Conservation (phyloP, 805 yeast genomes). For the Cyberlindnera saturnus region DNA sequence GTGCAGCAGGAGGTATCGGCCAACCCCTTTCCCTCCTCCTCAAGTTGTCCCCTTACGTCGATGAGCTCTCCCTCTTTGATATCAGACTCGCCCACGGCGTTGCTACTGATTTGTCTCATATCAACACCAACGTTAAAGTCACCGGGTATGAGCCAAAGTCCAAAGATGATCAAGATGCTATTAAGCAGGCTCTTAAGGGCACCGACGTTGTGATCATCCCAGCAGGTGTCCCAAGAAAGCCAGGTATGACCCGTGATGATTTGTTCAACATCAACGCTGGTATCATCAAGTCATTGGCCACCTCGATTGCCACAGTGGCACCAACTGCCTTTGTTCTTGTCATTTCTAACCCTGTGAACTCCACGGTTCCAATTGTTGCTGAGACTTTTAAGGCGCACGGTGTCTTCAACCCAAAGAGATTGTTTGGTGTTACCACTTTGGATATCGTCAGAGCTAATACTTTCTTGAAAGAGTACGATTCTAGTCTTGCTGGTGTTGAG, state of each 20-base stretch:
- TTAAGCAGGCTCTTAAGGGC: constrained; percentile 27
- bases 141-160: constrained; percentile 48
- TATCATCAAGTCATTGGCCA: constrained; percentile 68
- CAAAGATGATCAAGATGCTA: constrained; percentile 42
- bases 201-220: constrained; percentile 52
- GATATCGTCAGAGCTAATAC: constrained; percentile 87
- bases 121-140: constrained; percentile 60
- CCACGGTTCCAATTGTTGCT: constrained; percentile 85
- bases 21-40: constrained; percentile 83
- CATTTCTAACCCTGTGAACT: constrained; percentile 91
- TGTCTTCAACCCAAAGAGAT: constrained; percentile 61
- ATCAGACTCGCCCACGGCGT: constrained; percentile 84
- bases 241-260: constrained; percentile 92
- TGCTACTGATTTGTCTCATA: constrained; percentile 82
- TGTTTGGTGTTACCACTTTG: constrained; percentile 86
- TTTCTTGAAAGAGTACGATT: constrained; percentile 43
- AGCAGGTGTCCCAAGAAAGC: constrained; percentile 91
- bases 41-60: constrained; percentile 55
- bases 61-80: constrained; percentile 73
- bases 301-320: constrained; percentile 63
- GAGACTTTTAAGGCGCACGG: constrained; percentile 66
- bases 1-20: constrained; percentile 95
- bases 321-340: constrained; percentile 75
- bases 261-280: constrained; percentile 79
- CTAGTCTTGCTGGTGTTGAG: constrained; percentile 31